These are phyloP conservation scores for Condylostoma magnum DNA, from an alignment of 169 alveolate species.

Conservation along the genomic window DNA sequence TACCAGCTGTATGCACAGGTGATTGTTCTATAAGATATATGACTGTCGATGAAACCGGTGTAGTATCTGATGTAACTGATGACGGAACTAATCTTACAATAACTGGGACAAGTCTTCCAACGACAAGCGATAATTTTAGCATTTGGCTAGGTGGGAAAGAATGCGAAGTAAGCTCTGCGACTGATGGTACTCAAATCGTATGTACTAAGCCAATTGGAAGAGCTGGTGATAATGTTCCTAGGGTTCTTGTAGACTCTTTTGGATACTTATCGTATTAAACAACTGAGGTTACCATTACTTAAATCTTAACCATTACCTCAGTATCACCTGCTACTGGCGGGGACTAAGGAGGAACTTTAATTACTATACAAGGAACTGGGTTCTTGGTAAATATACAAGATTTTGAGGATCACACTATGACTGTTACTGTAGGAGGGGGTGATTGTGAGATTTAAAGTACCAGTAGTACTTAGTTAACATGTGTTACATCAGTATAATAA, in stretches of 20 bases:
- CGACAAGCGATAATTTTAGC: too few relatives aligned
- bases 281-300: background rate
- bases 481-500: background rate
- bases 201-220: background rate
- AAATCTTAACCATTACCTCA: background rate
- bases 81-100: background rate
- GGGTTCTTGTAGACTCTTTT: background rate
- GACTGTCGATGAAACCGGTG: background rate
- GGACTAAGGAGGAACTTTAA: conserved; percentile 11
- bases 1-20: conserved; percentile 13
- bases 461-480: background rate
- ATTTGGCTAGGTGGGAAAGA: too few relatives aligned
- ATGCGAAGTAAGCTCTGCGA: background rate
- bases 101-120: background rate
- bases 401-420: too few relatives aligned
- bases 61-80: background rate
- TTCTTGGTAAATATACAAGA: background rate
- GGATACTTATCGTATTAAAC: background rate
- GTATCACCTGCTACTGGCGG: conserved; percentile 7
- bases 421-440: conserved; percentile 10
- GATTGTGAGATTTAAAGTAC: background rate
- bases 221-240: conserved; percentile 9
- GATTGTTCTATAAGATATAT: conserved; percentile 3
- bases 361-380: background rate
- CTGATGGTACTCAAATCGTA: background rate